Percentiles rank a stretch among this genome's conserved stretches.
Evolutionary conservation across 345 rosid species (phyloP).

Genomic region (Eucalyptus sideroxylon): DNA sequence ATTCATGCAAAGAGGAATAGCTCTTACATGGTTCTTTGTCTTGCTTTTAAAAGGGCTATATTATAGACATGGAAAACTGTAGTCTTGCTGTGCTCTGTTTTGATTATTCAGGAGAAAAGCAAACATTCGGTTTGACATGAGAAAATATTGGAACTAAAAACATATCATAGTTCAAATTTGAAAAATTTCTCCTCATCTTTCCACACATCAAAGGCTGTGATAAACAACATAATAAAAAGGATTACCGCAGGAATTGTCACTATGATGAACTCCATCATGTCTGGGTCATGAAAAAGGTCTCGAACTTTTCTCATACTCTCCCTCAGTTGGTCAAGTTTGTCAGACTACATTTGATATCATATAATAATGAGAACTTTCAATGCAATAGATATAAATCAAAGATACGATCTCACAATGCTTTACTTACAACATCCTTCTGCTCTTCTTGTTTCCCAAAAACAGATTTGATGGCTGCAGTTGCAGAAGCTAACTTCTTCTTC

Average conservation of each 20-base stretch:
- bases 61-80: background rate
- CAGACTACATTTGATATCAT: constrained; percentile 18
- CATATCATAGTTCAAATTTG: background rate
- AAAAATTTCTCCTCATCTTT: background rate
- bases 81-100: background rate
- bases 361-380: background rate
- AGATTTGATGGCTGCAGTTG: constrained; percentile 60
- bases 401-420: background rate
- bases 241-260: constrained; percentile 82
- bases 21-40: background rate
- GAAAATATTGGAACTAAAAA: background rate
- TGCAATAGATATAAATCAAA: background rate
- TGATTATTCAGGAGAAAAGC: background rate
- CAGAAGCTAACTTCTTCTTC: constrained; percentile 58
- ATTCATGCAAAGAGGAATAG: background rate
- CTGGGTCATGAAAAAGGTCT: constrained; percentile 48
- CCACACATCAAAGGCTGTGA: background rate
- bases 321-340: constrained; percentile 49
- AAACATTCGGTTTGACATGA: background rate
- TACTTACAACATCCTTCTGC: constrained; percentile 44
- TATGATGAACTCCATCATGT: constrained; percentile 61
- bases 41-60: background rate
- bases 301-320: constrained; percentile 61
- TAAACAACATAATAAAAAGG: background rate
- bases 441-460: constrained; percentile 42